Evolutionary conservation across 2,329 filamentous ascomycete genomes (phyloP).

Genomic region (Cercospora sp.): DNA sequence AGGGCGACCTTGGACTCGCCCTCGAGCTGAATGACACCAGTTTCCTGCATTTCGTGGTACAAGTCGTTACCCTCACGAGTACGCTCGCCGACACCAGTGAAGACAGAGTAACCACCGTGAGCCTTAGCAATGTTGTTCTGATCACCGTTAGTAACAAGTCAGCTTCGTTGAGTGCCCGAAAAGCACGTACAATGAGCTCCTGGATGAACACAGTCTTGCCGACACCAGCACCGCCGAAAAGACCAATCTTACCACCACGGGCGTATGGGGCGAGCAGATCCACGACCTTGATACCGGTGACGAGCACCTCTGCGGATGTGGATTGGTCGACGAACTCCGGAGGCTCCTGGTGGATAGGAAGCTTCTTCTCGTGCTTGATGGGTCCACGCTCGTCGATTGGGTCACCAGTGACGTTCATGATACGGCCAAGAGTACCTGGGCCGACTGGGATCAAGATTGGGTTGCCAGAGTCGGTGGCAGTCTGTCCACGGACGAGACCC

Average conservation of each 20-base stretch:
- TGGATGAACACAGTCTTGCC: conserved; percentile 99
- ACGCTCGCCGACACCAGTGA: conserved; percentile 99
- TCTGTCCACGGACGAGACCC: conserved; percentile 93
- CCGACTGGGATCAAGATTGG: conserved; percentile 98
- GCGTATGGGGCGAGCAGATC: conserved; percentile 98
- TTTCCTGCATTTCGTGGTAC: conserved; percentile 99
- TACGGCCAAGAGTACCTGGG: conserved; percentile 89
- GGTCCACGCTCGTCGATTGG: conserved; percentile 99
- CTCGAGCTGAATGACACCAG: conserved; percentile 97
- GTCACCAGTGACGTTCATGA: conserved; percentile 99
- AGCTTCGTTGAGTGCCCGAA: background rate
- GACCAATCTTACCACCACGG: conserved; percentile 99
- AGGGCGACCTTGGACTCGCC: conserved; percentile 99
- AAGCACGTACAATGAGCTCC: conserved; percentile 79
- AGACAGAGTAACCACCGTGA: conserved; percentile 99
- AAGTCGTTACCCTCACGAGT: conserved; percentile 99
- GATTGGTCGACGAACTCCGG: conserved; percentile 94
- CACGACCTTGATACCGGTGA: conserved; percentile 99
- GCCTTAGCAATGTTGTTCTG: conserved; percentile 99
- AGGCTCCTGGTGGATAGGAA: conserved; percentile 91
- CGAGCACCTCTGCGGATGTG: conserved; percentile 91
- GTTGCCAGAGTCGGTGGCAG: conserved; percentile 81
- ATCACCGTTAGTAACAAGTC: conserved; percentile 33
- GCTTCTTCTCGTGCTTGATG: conserved; percentile 85
- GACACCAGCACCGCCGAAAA: conserved; percentile 99